phyloP scores from a whole-genome alignment of 768 basidiomycete species.

The Lactifluus subvellereus region DNA sequence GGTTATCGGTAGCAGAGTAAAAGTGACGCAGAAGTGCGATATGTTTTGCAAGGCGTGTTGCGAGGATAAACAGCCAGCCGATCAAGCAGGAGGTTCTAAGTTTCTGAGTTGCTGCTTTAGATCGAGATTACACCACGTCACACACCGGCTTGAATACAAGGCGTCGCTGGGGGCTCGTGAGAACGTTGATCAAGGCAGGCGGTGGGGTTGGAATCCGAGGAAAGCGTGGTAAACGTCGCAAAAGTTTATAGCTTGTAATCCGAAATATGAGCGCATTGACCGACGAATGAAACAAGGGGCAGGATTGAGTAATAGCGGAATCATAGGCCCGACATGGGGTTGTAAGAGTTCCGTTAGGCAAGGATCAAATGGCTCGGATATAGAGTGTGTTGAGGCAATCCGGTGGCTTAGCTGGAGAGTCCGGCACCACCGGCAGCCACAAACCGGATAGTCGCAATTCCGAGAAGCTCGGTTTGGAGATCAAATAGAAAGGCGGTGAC shows the following conservation, averaged over 20 bases:
- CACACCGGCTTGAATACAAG: neutral
- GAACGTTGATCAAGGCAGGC: neutral
- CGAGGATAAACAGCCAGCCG: neutral
- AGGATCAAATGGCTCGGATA: neutral
- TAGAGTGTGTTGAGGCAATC: neutral
- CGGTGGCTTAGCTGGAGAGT: neutral
- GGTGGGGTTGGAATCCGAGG: neutral
- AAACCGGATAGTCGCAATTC: neutral
- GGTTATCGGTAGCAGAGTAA: neutral
- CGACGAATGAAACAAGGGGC: neutral
- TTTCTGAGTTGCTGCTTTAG: neutral
- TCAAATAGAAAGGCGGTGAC: neutral
- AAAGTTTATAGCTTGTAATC: neutral
- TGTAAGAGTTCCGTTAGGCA: neutral
- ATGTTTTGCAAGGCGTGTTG: neutral
- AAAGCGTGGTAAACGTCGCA: neutral
- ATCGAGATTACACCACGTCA: constrained; percentile 1
- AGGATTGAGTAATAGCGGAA: neutral
- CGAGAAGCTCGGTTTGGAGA: constrained; percentile 10
- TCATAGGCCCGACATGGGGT: neutral
- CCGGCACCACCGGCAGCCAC: neutral
- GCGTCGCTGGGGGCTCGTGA: neutral
- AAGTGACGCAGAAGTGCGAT: neutral
- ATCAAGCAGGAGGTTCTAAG: neutral
- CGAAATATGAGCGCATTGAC: neutral